Evolutionary conservation across 768 basidiomycete species (phyloP), one percentile per base, ranked within the genome.

Genomic region (Pleurotus cornucopiae): DNA sequence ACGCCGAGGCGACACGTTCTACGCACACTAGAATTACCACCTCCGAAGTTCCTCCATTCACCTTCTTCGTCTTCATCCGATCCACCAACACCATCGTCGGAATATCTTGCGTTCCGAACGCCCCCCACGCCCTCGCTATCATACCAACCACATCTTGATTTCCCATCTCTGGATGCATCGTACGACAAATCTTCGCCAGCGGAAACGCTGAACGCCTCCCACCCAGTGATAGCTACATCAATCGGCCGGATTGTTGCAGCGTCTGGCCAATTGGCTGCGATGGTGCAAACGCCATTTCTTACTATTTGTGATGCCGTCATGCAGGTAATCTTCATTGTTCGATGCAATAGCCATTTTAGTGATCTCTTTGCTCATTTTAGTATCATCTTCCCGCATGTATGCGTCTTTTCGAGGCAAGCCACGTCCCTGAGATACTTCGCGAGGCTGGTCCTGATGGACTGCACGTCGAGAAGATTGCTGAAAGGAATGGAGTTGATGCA

Each of bases 311-410:
- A 90, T 65, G 86, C 86, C 2, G 69, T 75, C 13, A 86, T 89
- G 84, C 80, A 77, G 40, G 88, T 89, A 62, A 58, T 34, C 30
- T 56, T 48, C 2, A 16, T 18, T 37, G 20, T 40, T 34, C 49
- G 39, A 34, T 43, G 13, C 20, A 30, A 30, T 48, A 34, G 26
- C 49, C 43, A 7, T n/a, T 21, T 49, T 34, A 26, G 4, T 49
- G 18, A 40, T 49, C 16, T 18, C 44, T 58, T 55, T 20, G 39
- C 12, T n/a, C 41, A n/a, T 53, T 39, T 30, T 53, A 89, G 86
- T 89, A 89, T 62, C 85, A 88, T 63, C 73, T 91, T 14, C 86
- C 89, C 0, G 82, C 86, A 3, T 89, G 87, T 63, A 73, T 91
- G 68, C 82, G 88, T 16, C 75, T 91, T 30, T 66, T 91, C 13